Conservation (phyloP, 306 rosid genomes). For the Spatholobus suberectus region DNA sequence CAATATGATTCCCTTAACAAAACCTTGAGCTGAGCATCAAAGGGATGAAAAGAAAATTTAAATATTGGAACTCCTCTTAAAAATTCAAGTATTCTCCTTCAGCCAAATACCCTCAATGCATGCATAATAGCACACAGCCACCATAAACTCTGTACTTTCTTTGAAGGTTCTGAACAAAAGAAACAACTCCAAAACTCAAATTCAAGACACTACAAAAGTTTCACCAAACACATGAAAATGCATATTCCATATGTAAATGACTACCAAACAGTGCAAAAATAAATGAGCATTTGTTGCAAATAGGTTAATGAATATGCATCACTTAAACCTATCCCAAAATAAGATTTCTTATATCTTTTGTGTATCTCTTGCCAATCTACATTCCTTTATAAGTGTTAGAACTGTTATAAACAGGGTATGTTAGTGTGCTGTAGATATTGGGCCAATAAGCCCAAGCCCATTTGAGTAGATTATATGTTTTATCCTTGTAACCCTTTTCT, state of each 20-base stretch:
- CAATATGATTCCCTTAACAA: not conserved
- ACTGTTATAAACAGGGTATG: no score
- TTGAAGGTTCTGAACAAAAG: not conserved
- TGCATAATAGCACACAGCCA: not conserved
- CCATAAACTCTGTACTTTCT: not conserved
- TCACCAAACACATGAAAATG: constrained; percentile 1
- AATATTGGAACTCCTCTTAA: not conserved
- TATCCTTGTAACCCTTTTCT: no score
- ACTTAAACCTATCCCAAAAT: constrained; percentile 16
- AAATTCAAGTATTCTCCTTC: not conserved
- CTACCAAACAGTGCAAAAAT: not conserved
- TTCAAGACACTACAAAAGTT: constrained; percentile 1
- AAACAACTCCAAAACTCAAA: not conserved
- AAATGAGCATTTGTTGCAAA: constrained; percentile 5
- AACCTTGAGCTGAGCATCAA: not conserved
- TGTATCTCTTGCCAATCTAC: not conserved
- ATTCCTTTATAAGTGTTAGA: not conserved
- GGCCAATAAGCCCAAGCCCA: no score
- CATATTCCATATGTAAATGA: constrained; percentile 7
- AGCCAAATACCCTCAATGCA: constrained; percentile 9
- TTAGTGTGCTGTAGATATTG: no score
- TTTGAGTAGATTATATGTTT: no score
- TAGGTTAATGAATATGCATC: not conserved
- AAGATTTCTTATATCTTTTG: not conserved
- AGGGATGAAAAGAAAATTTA: not conserved